Base-by-base conservation (phyloP, 2,329 filamentous ascomycete species). In the Aureobasidium sp. region DNA sequence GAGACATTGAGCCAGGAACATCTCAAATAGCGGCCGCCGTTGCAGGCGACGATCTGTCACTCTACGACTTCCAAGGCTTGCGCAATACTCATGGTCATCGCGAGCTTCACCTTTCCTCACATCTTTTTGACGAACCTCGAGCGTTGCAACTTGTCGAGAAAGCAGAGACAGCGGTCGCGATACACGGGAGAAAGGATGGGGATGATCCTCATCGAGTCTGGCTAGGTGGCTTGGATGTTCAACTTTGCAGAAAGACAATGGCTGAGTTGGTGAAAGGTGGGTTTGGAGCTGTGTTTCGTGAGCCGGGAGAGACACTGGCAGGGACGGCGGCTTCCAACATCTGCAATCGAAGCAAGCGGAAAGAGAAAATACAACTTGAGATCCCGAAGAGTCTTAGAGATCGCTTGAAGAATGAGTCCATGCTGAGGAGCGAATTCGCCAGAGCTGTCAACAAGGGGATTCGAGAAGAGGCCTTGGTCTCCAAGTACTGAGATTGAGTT, bases 41-140 rank as follows among this genome's bases (percentile, higher is more conserved):
- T 2, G 52, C 52, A 19, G 52, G 52, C 4, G 24, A 27, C 12
- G 37, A 42, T 1, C 8, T 44, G 2, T 44, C 52, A 1, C 24
- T 56, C 5, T 56, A 56, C 39, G 52, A 56, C n/a, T 56, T 44
- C 24, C 27, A 33, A 19, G 52, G 52, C n/a, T 44, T 56, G 39
- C 15, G 17, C 5, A 44, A 40, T 15, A 44, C 39, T 7, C 14
- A 27, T n/a, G 35, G 52, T 4, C 52, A 56, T 56, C 12, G 52
- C 11, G 52, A 56, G 15, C 33, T 56, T 5, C 52, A 56, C 31
- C 39, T 56, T 2, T 22, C 39, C 1, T 44, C 27, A 11, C 52
- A 56, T 44, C 24, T 14, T 2, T 56, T 56, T 5, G 52, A 56
- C 15, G 52, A 56, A 44, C 52, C 52, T 4, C 14, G 27, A 22